A percentile compares a stretch with the other conserved stretches of the same genome.
Evolutionary conservation across 768 basidiomycete genomes (phyloP).

Genomic region (Favolaschia claudopus): DNA sequence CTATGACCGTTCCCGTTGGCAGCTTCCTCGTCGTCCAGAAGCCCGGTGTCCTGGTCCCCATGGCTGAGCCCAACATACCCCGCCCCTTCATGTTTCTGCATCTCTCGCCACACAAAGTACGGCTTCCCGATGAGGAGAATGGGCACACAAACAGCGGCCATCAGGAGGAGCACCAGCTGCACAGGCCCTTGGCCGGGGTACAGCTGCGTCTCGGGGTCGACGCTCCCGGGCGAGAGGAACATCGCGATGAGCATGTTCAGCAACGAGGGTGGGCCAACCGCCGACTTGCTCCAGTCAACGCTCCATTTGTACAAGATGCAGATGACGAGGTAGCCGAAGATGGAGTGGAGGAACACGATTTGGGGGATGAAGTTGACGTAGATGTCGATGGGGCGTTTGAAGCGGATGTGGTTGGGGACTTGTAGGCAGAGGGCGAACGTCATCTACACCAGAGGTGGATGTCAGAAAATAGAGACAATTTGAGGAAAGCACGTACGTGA

Average conservation of each 20-base stretch:
- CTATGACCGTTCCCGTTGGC: slow-evolving; percentile 39
- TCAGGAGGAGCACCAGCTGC: slow-evolving; percentile 77
- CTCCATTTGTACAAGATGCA: slow-evolving; percentile 99
- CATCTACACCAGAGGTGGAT: slow-evolving; percentile 82
- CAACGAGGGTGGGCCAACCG: slow-evolving; percentile 82
- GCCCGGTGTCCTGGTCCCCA: slow-evolving; percentile 66
- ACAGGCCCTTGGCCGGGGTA: slow-evolving; percentile 89
- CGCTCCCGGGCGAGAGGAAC: slow-evolving; percentile 90
- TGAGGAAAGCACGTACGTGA: slow-evolving; percentile 67
- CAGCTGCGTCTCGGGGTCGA: slow-evolving; percentile 72
- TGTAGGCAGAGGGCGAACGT: slow-evolving; percentile 97
- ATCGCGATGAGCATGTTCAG: slow-evolving; percentile 96
- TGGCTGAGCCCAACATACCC: slow-evolving; percentile 81
- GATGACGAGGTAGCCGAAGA: slow-evolving; percentile 94
- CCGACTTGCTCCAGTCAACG: slow-evolving; percentile 83
- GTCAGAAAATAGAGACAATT: slow-evolving; percentile 13
- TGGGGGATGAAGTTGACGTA: slow-evolving; percentile 97
- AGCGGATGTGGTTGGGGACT: slow-evolving; percentile 93
- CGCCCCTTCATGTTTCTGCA: slow-evolving; percentile 79
- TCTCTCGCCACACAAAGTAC: slow-evolving; percentile 90
- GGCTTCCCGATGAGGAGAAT: slow-evolving; percentile 95
- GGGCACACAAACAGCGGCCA: slow-evolving; percentile 90
- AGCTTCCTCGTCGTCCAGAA: slow-evolving; percentile 85
- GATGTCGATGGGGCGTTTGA: slow-evolving; percentile 87
- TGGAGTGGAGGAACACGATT: slow-evolving; percentile 96